Evolutionary conservation across 2,329 filamentous ascomycete genomes (phyloP).

Genomic region (Delphinella strobiligena): DNA sequence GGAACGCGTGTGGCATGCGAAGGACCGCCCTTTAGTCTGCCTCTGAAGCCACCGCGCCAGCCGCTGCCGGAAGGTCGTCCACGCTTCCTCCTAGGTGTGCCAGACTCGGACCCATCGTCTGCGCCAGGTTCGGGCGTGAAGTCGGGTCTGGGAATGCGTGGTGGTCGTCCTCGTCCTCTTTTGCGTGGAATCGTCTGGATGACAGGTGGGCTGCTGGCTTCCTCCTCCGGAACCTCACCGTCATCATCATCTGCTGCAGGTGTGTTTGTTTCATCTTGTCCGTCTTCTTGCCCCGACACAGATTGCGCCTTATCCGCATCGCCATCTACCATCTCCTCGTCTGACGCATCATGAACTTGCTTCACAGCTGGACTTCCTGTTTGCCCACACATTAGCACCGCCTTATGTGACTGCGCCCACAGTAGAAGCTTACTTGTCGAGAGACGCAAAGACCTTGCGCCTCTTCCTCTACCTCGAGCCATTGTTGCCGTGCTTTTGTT

Average conservation of each 20-base stretch:
- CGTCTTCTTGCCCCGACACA: constrained; percentile 4
- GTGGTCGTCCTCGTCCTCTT: constrained; percentile 65
- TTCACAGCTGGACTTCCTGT: constrained; percentile 15
- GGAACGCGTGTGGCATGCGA: constrained; percentile 71
- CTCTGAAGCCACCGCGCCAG: constrained; percentile 53
- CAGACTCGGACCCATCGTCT: constrained; percentile 33
- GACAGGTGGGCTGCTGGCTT: constrained; percentile 36
- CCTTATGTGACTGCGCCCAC: no score
- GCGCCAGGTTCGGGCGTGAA: constrained; percentile 48
- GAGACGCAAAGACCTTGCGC: constrained; percentile 4
- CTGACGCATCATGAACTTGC: constrained; percentile 13
- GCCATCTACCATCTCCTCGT: constrained; percentile 20
- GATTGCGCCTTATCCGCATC: constrained; percentile 9
- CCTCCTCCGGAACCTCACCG: constrained; percentile 44
- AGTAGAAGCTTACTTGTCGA: constrained; percentile 6
- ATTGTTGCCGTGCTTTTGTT: not conserved
- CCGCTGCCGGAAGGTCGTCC: constrained; percentile 34
- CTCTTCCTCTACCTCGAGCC: constrained; percentile 6
- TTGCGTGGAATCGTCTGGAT: constrained; percentile 44
- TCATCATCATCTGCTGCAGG: constrained; percentile 43
- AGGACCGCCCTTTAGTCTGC: constrained; percentile 57
- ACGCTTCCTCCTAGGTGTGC: constrained; percentile 37
- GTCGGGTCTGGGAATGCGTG: constrained; percentile 71
- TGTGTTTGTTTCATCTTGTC: constrained; percentile 49
- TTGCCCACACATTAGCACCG: no score